Base-by-base conservation (phyloP, 495 filamentous ascomycete species). In the Margaritispora aquatica region DNA sequence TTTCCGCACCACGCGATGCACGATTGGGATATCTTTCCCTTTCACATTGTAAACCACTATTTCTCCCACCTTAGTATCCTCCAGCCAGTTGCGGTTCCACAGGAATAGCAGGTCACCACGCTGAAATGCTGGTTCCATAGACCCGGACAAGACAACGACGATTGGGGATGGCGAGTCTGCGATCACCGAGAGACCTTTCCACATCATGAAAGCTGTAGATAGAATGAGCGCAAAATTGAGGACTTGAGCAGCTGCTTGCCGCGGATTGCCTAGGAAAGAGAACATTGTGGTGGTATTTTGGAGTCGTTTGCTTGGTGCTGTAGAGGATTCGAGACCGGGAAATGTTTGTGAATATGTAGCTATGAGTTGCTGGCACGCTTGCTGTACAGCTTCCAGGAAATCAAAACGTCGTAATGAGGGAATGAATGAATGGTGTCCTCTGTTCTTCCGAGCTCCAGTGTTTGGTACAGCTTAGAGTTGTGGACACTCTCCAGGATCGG, bases 111-210 rank as follows among this genome's bases (percentile, higher is more conserved):
- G 76, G 72, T 98, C 94, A 34, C 94, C 94, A 58, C 94, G 80
- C 69, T 97, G 92, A 74, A 98, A 97, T 2, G 95, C 94, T 0
- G 94, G 94, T 66, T 98, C 94, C 94, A 97, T 98, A 51, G 84
- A 89, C 2, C 94, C 94, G 1, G 89, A 94, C 15, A 97, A 80
- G 1, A 98, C 94, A 44, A 97, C 94, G 60, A 97, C 94, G 64
- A 97, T 97, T 5, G 94, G 94, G 0, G 87, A 92, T 31, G 90
- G 90, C 2, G 89, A 95, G 63, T 94, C 85, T 41, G 91, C 84
- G 61, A 86, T 79, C 5, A 98, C 84, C 22, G 89, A 94, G 47
- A 98, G 83, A 8, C 88, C 89, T 74, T 98, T 98, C 94, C 93
- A 97, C 72, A 96, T 84, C 93, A 96, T 97, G 71, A 97, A 96